Evolutionary conservation across 2,329 filamentous ascomycete species (phyloP), one percentile per base, ranked within the genome.

Genomic region (Penicillium sp.): DNA sequence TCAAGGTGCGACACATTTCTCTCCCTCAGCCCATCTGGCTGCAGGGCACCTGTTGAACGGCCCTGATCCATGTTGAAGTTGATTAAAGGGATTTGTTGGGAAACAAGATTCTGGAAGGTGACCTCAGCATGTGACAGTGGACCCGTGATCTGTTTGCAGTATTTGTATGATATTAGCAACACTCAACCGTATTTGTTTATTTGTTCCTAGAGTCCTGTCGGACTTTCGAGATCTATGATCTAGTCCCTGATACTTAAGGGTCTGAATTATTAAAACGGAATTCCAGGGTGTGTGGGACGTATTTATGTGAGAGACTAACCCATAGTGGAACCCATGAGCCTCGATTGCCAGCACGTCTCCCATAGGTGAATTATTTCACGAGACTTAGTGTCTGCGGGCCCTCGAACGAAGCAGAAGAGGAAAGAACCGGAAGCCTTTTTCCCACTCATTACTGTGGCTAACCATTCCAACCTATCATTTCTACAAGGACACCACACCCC

Each of bases 1-100:
- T 75, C 66, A 46, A 68, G 57, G 54, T 72, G 71, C 51, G 68
- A 61, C 33, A 72, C 67, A 65, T 70, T 74, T 63, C 81, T 74
- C 68, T 82, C 78, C 47, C 80, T 77, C 53, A 83, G 75, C 51
- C 76, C 77, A 61, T 74, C 69, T 55, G 62, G 61, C 56, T 68
- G 66, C 63, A 69, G 67, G 58, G 69, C 59, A 61, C 70, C 69
- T 67, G 73, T 72, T 68, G 71, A 68, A 62, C 68, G 68, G 67
- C 67, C 69, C 59, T 68, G 67, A 64, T 74, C 70, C 74, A 76
- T 75, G 52, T 56, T 68, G 61, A 59, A 58, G 58, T 66, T 65
- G 62, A 55, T 55, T 55, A 43, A 53, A 51, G 43, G 48, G 55
- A 64, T 57, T 47, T 59, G 57, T 64, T 62, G 61, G 58, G 59